Conservation (phyloP, 768 basidiomycete genomes). For the Tulasnella sp. region DNA sequence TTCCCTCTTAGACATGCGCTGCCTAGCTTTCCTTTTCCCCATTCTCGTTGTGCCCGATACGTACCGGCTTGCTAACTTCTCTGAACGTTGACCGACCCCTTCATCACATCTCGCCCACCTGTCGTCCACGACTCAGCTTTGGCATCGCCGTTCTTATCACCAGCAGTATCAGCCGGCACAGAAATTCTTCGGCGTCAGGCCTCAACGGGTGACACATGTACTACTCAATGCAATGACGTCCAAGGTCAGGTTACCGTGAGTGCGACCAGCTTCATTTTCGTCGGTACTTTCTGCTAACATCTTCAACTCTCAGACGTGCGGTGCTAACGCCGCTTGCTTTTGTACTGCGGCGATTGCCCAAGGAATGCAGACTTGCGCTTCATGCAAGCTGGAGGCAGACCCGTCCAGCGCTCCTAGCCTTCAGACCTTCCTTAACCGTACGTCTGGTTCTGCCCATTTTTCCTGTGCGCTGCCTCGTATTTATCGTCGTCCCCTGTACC, state of each 20-base stretch:
- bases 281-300: not conserved
- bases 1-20: not conserved
- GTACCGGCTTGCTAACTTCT: not conserved
- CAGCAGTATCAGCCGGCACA: not conserved
- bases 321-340: not conserved
- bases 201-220: not conserved
- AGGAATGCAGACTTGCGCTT: not conserved
- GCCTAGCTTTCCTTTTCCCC: not conserved
- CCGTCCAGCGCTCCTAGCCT: not conserved
- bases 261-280: not conserved
- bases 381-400: not conserved
- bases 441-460: not conserved
- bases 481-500: not conserved
- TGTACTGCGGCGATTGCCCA: not conserved
- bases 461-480: not conserved
- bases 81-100: not conserved
- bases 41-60: not conserved
- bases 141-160: not conserved
- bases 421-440: not conserved
- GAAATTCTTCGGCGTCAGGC: not conserved
- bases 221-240: not conserved
- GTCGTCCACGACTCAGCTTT: not conserved
- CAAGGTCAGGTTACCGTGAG: not conserved
- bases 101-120: not conserved
- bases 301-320: not conserved